phyloP scores from a whole-genome alignment of 2,329 filamentous ascomycete genomes.

The Pestalotiopsis sp. region DNA sequence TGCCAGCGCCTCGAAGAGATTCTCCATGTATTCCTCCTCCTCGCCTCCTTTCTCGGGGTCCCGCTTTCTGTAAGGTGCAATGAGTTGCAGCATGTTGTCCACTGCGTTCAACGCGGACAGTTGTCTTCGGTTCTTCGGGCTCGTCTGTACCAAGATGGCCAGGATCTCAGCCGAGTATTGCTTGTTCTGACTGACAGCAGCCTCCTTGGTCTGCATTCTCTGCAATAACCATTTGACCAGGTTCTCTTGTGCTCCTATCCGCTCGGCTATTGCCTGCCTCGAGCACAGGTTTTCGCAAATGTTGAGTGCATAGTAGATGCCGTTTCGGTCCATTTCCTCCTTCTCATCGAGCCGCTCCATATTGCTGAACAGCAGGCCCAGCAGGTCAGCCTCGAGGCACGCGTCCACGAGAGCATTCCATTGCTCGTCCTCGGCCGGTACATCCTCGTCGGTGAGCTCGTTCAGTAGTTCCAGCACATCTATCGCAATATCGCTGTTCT shows the following conservation, averaged over 20 bases:
- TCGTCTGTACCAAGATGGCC: conserved; percentile 83
- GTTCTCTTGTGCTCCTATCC: conserved; percentile 68
- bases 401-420: conserved; percentile 50
- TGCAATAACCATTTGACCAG: conserved; percentile 78
- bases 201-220: conserved; percentile 72
- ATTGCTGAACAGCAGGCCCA: conserved; percentile 76
- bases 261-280: conserved; percentile 62
- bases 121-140: conserved; percentile 63
- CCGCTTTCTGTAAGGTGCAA: conserved; percentile 81
- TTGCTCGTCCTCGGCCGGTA: conserved; percentile 55
- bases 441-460: conserved; percentile 93
- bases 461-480: conserved; percentile 85
- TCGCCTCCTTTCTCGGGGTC: conserved; percentile 85
- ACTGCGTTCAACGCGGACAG: conserved; percentile 71
- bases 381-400: conserved; percentile 68
- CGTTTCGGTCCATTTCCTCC: conserved; percentile 72
- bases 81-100: conserved; percentile 79
- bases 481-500: conserved; percentile 97
- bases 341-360: conserved; percentile 78
- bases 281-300: conserved; percentile 88
- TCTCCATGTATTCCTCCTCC: conserved; percentile 94
- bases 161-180: conserved; percentile 93
- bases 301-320: conserved; percentile 82
- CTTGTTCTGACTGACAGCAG: conserved; percentile 80
- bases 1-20: conserved; percentile 85